phyloP scores from a whole-genome alignment of 163 green algal species.

The Trebouxia gelatinosa region DNA sequence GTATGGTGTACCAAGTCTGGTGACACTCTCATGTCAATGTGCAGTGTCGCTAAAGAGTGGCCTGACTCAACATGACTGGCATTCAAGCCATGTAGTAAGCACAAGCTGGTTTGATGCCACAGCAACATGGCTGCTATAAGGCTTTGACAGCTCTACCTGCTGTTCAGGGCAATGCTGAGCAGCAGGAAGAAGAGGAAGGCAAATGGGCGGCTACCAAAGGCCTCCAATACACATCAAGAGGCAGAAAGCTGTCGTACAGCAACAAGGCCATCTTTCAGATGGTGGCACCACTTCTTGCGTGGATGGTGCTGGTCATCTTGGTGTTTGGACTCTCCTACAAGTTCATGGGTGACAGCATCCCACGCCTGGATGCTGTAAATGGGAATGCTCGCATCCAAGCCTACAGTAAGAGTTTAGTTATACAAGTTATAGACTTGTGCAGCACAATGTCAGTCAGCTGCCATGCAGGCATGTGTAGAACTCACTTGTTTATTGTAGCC shows the following conservation, averaged over 20 bases:
- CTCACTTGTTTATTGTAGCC: too few species aligned
- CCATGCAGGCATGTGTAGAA: too few species aligned
- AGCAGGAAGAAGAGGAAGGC: constrained; percentile 19
- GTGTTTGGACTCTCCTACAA: constrained; percentile 3
- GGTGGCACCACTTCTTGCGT: neutral
- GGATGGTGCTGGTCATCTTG: constrained; percentile 10
- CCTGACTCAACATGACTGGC: too few species aligned
- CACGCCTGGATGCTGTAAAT: constrained; percentile 9
- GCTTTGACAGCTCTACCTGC: too few species aligned
- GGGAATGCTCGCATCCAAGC: neutral
- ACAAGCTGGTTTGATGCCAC: too few species aligned
- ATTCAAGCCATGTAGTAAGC: too few species aligned
- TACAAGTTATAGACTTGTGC: too few species aligned
- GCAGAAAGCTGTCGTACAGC: constrained; percentile 27
- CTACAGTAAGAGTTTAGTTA: constrained; percentile 15
- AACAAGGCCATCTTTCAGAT: neutral
- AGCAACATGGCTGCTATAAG: too few species aligned
- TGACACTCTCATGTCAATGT: too few species aligned
- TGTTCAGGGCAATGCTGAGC: constrained; percentile 20
- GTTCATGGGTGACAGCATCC: neutral
- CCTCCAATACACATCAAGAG: constrained; percentile 18
- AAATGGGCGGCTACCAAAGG: constrained; percentile 24
- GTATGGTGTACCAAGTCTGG: too few species aligned
- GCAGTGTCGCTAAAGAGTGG: too few species aligned
- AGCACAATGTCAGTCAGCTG: too few species aligned